phyloP scores from a whole-genome alignment of 805 yeast species.

The Zygosaccharomyces bisporus region DNA sequence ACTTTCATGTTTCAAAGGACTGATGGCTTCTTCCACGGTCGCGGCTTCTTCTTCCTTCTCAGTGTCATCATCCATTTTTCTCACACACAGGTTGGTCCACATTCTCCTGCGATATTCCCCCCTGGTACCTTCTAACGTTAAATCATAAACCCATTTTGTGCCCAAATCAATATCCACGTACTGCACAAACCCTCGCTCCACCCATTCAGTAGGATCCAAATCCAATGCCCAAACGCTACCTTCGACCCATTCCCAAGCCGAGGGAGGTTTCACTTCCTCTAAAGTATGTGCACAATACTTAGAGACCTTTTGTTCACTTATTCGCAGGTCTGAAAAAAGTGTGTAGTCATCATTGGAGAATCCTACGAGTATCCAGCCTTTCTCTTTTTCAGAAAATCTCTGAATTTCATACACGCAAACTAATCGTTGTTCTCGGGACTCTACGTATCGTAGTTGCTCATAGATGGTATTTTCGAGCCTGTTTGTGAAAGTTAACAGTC shows the following conservation, averaged over 20 bases:
- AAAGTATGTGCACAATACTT: constrained; percentile 20
- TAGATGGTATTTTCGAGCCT: constrained; percentile 44
- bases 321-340: constrained; percentile 42
- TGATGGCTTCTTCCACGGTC: constrained; percentile 17
- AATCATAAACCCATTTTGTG: constrained; percentile 85
- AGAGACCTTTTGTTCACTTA: constrained; percentile 26
- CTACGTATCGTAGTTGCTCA: constrained; percentile 39
- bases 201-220: constrained; percentile 63
- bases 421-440: constrained; percentile 44
- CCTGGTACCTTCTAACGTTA: constrained; percentile 31
- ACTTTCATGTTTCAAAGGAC: constrained; percentile 20
- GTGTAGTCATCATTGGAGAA: constrained; percentile 54
- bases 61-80: constrained; percentile 21
- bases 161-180: constrained; percentile 62
- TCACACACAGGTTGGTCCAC: constrained; percentile 50
- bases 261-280: constrained; percentile 51
- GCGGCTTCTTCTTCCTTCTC: constrained; percentile 7
- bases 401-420: constrained; percentile 72
- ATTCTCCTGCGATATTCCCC: constrained; percentile 56
- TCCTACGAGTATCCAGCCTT: constrained; percentile 63
- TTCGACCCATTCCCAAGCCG: constrained; percentile 50
- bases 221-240: constrained; percentile 63
- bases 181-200: constrained; percentile 47
- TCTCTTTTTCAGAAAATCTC: constrained; percentile 43
- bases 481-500: constrained; percentile 46